Percentiles rank a stretch among this genome's conserved stretches.
phyloP scores from a whole-genome alignment of 2,329 filamentous ascomycete species.

The Ophiocordyceps robertsii region DNA sequence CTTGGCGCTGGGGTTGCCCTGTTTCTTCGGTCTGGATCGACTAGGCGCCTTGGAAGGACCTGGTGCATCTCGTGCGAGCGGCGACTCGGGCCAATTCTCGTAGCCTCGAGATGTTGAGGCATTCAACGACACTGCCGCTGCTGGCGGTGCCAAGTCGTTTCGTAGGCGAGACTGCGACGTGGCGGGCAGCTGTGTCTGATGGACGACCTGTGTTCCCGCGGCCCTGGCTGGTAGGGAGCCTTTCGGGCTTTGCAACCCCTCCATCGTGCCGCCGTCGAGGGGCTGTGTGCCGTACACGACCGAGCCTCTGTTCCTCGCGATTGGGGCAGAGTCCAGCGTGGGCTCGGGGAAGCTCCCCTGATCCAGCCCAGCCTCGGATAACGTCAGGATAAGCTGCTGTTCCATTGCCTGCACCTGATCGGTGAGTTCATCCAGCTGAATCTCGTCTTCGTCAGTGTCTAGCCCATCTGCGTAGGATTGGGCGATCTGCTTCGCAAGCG shows the following conservation, averaged over 20 bases:
- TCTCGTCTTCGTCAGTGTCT: conserved; percentile 38
- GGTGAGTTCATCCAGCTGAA: conserved; percentile 32
- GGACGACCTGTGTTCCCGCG: conserved; percentile 32
- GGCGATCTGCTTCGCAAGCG: conserved; percentile 31
- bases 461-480: conserved; percentile 36
- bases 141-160: conserved; percentile 10
- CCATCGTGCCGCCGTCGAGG: conserved; percentile 12
- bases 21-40: neutral
- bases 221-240: conserved; percentile 17
- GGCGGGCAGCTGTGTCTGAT: conserved; percentile 34
- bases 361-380: conserved; percentile 32
- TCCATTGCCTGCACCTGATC: conserved; percentile 30
- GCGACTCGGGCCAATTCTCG: conserved; percentile 6
- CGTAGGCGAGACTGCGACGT: conserved; percentile 10
- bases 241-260: conserved; percentile 19
- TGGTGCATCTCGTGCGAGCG: conserved; percentile 13
- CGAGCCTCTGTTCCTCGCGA: conserved; percentile 6
- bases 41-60: conserved; percentile 1
- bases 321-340: neutral
- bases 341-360: conserved; percentile 10
- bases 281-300: conserved; percentile 33
- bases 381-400: conserved; percentile 22
- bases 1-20: conserved; percentile 2
- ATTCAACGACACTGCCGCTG: conserved; percentile 7
- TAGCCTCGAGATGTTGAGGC: conserved; percentile 12